Percentiles rank a stretch among this genome's conserved stretches.
Evolutionary conservation across 2,329 filamentous ascomycete genomes (phyloP).

Genomic region (Macrophomina phaseolina): DNA sequence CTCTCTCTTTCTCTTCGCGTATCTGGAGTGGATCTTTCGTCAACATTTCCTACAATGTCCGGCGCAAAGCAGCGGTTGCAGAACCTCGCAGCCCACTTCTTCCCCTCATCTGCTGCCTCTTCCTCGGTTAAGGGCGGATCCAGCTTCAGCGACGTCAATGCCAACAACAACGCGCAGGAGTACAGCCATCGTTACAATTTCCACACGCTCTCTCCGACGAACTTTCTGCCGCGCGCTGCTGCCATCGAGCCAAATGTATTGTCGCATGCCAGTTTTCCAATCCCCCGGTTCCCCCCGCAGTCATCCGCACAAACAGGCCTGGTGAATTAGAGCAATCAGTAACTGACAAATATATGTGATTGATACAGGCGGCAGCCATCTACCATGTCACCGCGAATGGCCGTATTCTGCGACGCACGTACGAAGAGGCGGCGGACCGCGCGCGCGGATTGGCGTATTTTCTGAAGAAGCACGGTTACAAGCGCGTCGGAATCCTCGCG

Average conservation of each 20-base stretch:
- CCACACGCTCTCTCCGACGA: slow-evolving; percentile 83
- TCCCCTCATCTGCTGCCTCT: slow-evolving; percentile 34
- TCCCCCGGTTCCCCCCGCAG: not conserved
- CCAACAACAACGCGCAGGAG: slow-evolving; percentile 45
- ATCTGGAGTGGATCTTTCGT: not conserved
- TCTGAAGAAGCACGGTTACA: slow-evolving; percentile 73
- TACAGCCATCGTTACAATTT: slow-evolving; percentile 63
- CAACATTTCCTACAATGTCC: not conserved
- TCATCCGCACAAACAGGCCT: not conserved
- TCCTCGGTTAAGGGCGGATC: slow-evolving; percentile 42
- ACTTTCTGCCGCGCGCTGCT: slow-evolving; percentile 84
- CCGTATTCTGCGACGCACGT: slow-evolving; percentile 74
- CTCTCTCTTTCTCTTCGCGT: not conserved
- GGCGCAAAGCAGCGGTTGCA: slow-evolving; percentile 37
- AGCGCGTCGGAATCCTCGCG: slow-evolving; percentile 81
- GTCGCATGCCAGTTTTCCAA: not conserved
- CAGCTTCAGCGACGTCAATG: slow-evolving; percentile 32
- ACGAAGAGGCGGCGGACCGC: slow-evolving; percentile 82
- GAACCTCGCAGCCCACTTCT: slow-evolving; percentile 46
- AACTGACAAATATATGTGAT: no score
- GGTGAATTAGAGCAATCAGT: no score
- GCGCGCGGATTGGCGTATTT: slow-evolving; percentile 89
- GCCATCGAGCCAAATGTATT: slow-evolving; percentile 79
- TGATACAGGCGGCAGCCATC: slow-evolving; percentile 69
- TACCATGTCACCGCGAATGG: slow-evolving; percentile 83